Percentiles rank a stretch among this genome's conserved stretches.
Conservation (phyloP, 140 eudicot genomes). For the Bidens hawaiensis region DNA sequence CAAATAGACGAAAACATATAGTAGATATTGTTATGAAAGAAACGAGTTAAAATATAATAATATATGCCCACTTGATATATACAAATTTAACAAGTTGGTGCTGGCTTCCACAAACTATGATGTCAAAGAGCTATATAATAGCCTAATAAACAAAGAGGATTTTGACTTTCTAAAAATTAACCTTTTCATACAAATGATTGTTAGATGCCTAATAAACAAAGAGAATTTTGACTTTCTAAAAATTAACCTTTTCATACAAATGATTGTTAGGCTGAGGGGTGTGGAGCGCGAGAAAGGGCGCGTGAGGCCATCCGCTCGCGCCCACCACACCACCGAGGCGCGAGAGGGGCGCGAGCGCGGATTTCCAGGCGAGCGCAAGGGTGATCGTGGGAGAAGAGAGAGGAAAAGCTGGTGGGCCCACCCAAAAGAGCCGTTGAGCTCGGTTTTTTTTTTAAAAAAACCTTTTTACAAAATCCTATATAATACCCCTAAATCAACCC, state of each 20-base stretch:
- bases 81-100: not conserved
- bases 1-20: not conserved
- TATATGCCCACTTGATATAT: not conserved
- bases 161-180: not conserved
- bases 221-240: not conserved
- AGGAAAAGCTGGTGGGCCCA: too few relatives aligned
- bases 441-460: too few relatives aligned
- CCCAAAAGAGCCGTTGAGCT: too few relatives aligned
- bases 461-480: too few relatives aligned
- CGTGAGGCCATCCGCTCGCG: too few relatives aligned
- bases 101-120: not conserved
- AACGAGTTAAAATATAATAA: not conserved
- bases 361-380: too few relatives aligned
- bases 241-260: not conserved
- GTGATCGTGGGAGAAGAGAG: too few relatives aligned
- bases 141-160: not conserved
- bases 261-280: not conserved
- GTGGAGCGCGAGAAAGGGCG: too few relatives aligned
- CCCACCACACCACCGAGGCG: too few relatives aligned
- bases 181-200: not conserved
- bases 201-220: not conserved
- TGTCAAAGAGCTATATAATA: not conserved
- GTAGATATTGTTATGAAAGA: not conserved
- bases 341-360: too few relatives aligned
- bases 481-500: too few relatives aligned